Evolutionary conservation across 306 rosid genomes (phyloP), one percentile per base, ranked within the genome.

Genomic region (Medicago ruthenica): DNA sequence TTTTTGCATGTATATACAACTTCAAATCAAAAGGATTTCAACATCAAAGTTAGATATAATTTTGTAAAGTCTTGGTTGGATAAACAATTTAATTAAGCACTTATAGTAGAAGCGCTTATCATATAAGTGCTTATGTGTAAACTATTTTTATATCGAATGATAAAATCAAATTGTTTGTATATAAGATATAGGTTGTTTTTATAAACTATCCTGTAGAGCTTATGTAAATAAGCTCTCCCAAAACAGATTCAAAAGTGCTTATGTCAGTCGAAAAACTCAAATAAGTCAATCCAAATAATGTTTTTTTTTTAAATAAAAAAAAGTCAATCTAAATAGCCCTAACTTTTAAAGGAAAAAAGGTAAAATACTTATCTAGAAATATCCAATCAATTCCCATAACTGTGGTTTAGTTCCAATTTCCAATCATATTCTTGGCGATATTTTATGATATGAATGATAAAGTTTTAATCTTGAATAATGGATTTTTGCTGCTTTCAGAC

Each of bases 401-500:
- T 73, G 67, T 17, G 41, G 68, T 73, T 66, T 40, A 66, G 59
- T 70, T 77, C 37, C 24, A 62, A 59, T 44, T 76, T 77, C 57
- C 27, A 4, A 54, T 2, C 13, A 12, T 80, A 44, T 3, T 64
- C 20, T 53, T 18, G 24, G 36, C 67, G 24, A 47, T 14, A 34
- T 39, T 67, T 24, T 50, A 24, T 21, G 20, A 36, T 57, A 72
- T 57, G 18, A 22, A 9, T 40, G 77, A 18, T 71, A 3, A 16
- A 20, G 27, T 78, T 61, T 21, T 57, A 14, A 74, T 63, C 10
- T 61, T 75, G 79, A 51, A 59, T 57, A n/a, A 51, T 66, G 9
- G 18, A 8, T 62, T 20, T 40, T 47, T 70, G 57, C 15, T 79
- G 75, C 42, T 76, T 77, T 80, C 86, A 89, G 98, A 88, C 85